A percentile compares a stretch with the other conserved stretches of the same genome.
phyloP scores from a whole-genome alignment of 306 rosid species.

The Cucumis cinereus region DNA sequence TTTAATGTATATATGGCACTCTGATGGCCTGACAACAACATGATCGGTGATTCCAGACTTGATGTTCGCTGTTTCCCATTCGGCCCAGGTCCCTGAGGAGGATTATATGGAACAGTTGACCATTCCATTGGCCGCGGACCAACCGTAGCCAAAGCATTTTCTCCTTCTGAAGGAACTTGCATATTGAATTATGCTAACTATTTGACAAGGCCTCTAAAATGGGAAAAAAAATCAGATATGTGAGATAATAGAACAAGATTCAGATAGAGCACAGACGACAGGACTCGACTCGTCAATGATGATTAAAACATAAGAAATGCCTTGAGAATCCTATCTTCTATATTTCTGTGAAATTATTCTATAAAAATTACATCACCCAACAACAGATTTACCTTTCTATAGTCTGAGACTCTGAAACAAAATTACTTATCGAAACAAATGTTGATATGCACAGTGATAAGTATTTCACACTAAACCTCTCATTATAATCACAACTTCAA shows the following conservation, averaged over 20 bases:
- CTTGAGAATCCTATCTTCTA: neutral
- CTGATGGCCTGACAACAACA: slow-evolving; percentile 82
- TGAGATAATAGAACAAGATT: neutral
- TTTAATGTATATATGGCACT: slow-evolving; percentile 83
- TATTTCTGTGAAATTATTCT: neutral
- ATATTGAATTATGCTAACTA: slow-evolving; percentile 19
- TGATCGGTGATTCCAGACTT: slow-evolving; percentile 79
- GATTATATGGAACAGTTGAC: slow-evolving; percentile 56
- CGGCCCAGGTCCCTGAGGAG: slow-evolving; percentile 49
- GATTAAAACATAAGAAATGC: neutral
- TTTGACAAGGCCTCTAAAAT: neutral
- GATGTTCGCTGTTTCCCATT: slow-evolving; percentile 71
- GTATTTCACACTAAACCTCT: neutral
- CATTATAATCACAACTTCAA: neutral
- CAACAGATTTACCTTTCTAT: too few relatives aligned
- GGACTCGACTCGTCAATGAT: neutral
- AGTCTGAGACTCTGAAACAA: neutral
- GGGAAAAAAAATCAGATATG: neutral
- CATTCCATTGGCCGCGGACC: slow-evolving; percentile 92
- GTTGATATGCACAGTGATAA: neutral
- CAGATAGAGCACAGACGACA: neutral
- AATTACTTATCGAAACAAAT: neutral
- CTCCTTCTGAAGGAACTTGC: slow-evolving; percentile 63
- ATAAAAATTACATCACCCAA: neutral
- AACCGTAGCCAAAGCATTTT: slow-evolving; percentile 52